These are phyloP conservation scores for Aspergillus bertholletiae DNA, from an alignment of 495 filamentous ascomycete species.

Conservation along the genomic window DNA sequence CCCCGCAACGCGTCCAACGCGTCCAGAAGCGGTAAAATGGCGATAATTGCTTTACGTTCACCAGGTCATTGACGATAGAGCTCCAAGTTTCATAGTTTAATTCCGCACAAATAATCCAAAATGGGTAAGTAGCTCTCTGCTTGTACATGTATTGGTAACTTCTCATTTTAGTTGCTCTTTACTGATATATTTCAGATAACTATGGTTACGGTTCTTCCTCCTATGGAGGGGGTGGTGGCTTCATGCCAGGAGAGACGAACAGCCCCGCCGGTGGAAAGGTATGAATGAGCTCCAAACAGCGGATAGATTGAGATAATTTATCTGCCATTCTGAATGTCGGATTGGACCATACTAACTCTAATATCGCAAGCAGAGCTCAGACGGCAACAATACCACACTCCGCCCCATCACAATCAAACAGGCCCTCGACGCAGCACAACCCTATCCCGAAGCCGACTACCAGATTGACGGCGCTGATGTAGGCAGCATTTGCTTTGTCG, in stretches of 20 bases:
- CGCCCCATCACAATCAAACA: conserved; percentile 95
- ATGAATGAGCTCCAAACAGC: neutral
- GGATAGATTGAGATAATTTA: neutral
- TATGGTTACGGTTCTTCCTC: conserved; percentile 51
- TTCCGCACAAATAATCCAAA: neutral
- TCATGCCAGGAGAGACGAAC: conserved; percentile 52
- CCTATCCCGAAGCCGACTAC: conserved; percentile 70
- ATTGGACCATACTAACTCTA: neutral
- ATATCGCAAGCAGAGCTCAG: conserved; percentile 10
- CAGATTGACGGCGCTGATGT: conserved; percentile 72
- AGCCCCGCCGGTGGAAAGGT: conserved; percentile 46
- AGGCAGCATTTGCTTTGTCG: conserved; percentile 68
- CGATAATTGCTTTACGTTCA: neutral
- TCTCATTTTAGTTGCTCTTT: neutral
- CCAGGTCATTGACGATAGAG: neutral
- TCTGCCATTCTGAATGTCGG: neutral
- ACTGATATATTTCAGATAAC: conserved; percentile 18
- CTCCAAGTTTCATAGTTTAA: neutral
- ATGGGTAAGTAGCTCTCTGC: neutral
- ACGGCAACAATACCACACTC: conserved; percentile 65
- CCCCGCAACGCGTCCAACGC: conserved; percentile 43
- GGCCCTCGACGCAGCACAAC: conserved; percentile 72
- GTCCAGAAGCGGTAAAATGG: conserved; percentile 47
- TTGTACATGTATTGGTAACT: neutral
- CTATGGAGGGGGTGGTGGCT: conserved; percentile 63